A percentile compares a stretch with the other conserved stretches of the same genome.
Evolutionary conservation across 2,329 filamentous ascomycete species (phyloP).

Genomic region (Colletotrichum scovillei): DNA sequence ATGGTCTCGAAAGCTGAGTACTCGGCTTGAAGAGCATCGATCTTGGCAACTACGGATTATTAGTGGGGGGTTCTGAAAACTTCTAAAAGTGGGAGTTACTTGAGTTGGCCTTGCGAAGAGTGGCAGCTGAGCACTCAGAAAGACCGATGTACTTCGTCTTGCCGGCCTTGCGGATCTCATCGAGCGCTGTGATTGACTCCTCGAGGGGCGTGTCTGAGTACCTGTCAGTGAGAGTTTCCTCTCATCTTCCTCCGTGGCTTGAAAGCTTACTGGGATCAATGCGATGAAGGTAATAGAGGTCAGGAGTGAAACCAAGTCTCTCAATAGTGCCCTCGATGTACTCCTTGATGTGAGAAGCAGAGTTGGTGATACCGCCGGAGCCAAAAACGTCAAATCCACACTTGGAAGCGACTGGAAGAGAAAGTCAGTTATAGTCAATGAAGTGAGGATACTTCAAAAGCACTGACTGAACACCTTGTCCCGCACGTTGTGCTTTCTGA

Average conservation of each 20-base stretch:
- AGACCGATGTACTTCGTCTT: conserved; percentile 62
- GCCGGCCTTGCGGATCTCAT: conserved; percentile 56
- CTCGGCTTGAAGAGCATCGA: conserved; percentile 58
- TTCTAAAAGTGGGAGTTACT: conserved; percentile 42
- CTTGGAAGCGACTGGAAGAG: conserved; percentile 56
- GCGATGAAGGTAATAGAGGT: conserved; percentile 57
- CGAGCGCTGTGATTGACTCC: conserved; percentile 58
- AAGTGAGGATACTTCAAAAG: not conserved
- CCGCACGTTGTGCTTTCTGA: conserved; percentile 60
- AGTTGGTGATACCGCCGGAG: conserved; percentile 52
- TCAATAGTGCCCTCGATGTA: conserved; percentile 63
- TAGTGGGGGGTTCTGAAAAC: not conserved
- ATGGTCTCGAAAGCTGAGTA: conserved; percentile 48
- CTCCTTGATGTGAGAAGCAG: conserved; percentile 55
- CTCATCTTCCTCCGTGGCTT: not conserved
- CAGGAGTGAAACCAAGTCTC: conserved; percentile 58
- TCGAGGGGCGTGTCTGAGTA: conserved; percentile 54
- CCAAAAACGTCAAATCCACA: conserved; percentile 54
- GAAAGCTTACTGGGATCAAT: conserved; percentile 54
- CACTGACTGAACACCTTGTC: conserved; percentile 58
- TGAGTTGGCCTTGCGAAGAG: conserved; percentile 55
- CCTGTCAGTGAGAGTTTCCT: not conserved
- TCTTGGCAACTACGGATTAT: conserved; percentile 53
- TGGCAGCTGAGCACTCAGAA: conserved; percentile 57
- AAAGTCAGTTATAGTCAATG: not conserved